phyloP scores from a whole-genome alignment of 805 yeast genomes.

The Myxozyma neotropica region DNA sequence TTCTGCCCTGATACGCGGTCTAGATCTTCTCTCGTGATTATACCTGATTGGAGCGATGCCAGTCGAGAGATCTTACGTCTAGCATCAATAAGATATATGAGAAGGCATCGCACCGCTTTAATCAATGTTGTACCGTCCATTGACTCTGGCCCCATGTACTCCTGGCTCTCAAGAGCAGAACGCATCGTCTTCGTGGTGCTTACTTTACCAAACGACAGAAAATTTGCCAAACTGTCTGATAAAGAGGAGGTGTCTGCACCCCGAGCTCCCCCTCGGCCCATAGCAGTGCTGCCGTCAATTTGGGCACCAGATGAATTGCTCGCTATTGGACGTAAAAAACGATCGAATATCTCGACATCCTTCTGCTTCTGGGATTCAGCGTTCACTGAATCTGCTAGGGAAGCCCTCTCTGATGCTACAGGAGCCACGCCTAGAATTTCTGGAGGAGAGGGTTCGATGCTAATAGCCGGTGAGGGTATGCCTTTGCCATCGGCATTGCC shows the following conservation, averaged over 20 bases:
- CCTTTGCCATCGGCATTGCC: no score
- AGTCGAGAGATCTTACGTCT: conserved; percentile 50
- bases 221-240: conserved; percentile 23
- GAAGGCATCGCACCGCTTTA: conserved; percentile 41
- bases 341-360: conserved; percentile 29
- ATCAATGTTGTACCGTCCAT: conserved; percentile 16
- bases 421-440: not conserved
- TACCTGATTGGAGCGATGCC: conserved; percentile 27
- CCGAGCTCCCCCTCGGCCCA: not conserved
- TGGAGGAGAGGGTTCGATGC: not conserved
- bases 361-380: conserved; percentile 9
- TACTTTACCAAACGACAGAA: conserved; percentile 24
- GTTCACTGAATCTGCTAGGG: conserved; percentile 15
- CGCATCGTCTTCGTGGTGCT: conserved; percentile 11
- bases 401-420: conserved; percentile 7
- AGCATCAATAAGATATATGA: conserved; percentile 53
- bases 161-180: conserved; percentile 9
- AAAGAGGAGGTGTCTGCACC: conserved; percentile 21
- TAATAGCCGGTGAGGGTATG: no score
- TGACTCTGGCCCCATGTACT: conserved; percentile 13
- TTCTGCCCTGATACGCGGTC: conserved; percentile 15
- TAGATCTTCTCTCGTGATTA: conserved; percentile 25
- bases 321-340: conserved; percentile 25
- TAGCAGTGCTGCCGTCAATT: conserved; percentile 1
- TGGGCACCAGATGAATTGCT: conserved; percentile 8